Evolutionary conservation across 2,329 filamentous ascomycete species (phyloP).

Genomic region (Penicillium polonicum): DNA sequence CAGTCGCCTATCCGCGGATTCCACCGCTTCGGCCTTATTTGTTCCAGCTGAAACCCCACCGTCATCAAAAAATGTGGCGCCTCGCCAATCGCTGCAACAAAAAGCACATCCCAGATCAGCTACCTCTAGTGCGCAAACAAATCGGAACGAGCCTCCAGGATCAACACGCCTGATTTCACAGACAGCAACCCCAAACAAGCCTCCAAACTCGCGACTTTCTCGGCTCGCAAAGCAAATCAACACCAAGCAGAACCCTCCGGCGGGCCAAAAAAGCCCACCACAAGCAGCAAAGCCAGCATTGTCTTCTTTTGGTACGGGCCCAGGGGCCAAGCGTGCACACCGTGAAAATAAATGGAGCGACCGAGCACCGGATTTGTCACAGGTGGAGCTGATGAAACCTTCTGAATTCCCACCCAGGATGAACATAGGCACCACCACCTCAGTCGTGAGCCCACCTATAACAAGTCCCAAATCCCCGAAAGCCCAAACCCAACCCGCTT

Average conservation of each 20-base stretch:
- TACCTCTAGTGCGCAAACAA: background rate
- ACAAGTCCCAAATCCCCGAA: background rate
- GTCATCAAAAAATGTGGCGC: background rate
- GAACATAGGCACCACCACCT: background rate
- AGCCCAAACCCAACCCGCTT: background rate
- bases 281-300: background rate
- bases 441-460: background rate
- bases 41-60: background rate
- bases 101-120: background rate
- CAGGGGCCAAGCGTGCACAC: background rate
- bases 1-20: background rate
- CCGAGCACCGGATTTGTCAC: conserved; percentile 35
- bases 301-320: background rate
- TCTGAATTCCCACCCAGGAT: conserved; percentile 30
- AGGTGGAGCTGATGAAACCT: conserved; percentile 39
- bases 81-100: background rate
- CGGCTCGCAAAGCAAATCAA: background rate
- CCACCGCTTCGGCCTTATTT: background rate
- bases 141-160: background rate
- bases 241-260: background rate
- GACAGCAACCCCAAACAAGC: background rate
- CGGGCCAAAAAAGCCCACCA: background rate
- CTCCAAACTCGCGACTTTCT: background rate
- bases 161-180: background rate
- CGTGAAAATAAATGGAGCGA: conserved; percentile 27